These are phyloP conservation scores for Angomonas desouzai DNA, from an alignment of 208 protist species.

Conservation along the genomic window DNA sequence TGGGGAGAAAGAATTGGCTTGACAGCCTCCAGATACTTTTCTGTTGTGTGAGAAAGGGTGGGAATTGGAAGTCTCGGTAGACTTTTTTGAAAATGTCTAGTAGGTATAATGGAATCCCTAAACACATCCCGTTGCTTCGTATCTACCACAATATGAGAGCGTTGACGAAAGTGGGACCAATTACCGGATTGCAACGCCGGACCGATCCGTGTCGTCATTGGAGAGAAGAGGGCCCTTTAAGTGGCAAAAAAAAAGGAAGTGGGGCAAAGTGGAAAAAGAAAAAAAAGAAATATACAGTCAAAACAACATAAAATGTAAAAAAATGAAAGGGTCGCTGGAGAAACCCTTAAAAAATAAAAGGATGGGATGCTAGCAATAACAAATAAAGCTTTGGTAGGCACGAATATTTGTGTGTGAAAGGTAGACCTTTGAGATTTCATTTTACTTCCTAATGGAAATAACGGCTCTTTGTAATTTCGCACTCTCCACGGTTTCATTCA, in stretches of 20 bases:
- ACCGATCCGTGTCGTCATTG: background rate
- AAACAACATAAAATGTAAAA: background rate
- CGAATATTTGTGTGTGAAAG: no score
- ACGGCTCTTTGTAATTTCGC: conserved; percentile 60
- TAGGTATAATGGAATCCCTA: conserved; percentile 39
- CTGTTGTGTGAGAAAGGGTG: conserved; percentile 39
- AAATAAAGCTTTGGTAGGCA: conserved; percentile 15
- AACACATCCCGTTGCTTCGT: conserved; percentile 11
- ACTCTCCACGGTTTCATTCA: conserved; percentile 42
- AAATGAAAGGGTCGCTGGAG: no score
- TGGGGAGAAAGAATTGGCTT: conserved; percentile 46
- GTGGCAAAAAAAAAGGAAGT: conserved; percentile 2
- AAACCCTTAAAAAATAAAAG: no score
- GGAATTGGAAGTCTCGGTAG: conserved; percentile 78
- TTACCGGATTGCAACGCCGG: background rate
- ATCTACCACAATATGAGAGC: conserved; percentile 1
- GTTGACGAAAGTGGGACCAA: background rate
- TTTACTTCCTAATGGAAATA: conserved; percentile 36
- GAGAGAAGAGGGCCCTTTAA: background rate
- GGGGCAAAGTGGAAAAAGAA: background rate
- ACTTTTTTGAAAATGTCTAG: conserved; percentile 77
- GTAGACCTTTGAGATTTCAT: background rate
- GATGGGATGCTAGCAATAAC: conserved; percentile 1
- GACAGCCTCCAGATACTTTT: conserved; percentile 47
- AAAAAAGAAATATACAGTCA: background rate